Evolutionary conservation across 2,329 filamentous ascomycete genomes (phyloP).

Genomic region (Apiospora saccharicola): DNA sequence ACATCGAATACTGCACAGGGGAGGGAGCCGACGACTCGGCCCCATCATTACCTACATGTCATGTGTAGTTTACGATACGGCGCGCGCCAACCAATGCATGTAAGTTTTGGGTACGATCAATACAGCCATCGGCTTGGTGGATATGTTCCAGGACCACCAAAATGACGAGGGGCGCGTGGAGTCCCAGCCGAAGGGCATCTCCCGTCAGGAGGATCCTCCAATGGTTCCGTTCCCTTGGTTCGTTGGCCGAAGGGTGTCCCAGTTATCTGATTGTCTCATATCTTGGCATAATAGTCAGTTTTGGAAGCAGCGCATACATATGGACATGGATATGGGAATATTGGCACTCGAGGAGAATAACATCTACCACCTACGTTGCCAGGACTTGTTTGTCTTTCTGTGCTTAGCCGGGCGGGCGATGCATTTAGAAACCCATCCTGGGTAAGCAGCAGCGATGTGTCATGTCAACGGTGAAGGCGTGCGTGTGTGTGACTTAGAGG

Average conservation of each 20-base stretch:
- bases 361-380: not conserved
- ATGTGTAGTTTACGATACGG: not conserved
- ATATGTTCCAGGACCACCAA: slow-evolving; percentile 9
- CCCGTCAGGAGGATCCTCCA: slow-evolving; percentile 13
- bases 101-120: not conserved
- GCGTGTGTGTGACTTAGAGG: slow-evolving; percentile 19
- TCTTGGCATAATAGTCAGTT: not conserved
- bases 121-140: not conserved
- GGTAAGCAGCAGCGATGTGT: slow-evolving; percentile 17
- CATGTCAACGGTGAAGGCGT: slow-evolving; percentile 15
- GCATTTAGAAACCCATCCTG: not conserved
- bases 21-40: not conserved
- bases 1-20: not conserved
- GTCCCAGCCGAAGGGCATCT: slow-evolving; percentile 5
- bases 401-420: not conserved
- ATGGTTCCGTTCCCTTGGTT: slow-evolving; percentile 18
- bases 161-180: slow-evolving; percentile 6
- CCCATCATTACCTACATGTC: not conserved
- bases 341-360: not conserved
- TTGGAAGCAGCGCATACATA: not conserved
- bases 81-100: not conserved
- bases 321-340: too few species aligned
- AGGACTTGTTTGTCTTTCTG: not conserved
- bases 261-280: slow-evolving; percentile 2
- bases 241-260: not conserved